Evolutionary conservation across 2,329 filamentous ascomycete species (phyloP).

Genomic region (Fusarium metavorans): DNA sequence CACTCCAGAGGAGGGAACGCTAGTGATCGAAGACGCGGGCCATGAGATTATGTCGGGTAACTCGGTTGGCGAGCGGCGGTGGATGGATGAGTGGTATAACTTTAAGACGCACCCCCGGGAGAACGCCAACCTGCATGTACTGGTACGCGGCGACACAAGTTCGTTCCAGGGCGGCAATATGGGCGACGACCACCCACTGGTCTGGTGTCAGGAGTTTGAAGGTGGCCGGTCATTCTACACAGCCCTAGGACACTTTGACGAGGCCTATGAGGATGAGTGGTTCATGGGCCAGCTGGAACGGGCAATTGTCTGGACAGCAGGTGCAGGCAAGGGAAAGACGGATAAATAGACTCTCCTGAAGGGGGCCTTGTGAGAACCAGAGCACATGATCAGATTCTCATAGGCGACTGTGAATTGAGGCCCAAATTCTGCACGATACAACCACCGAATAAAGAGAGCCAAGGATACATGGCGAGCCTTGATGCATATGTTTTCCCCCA

Average conservation of each 20-base stretch:
- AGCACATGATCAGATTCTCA: no score
- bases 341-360: no score
- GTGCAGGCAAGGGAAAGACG: neutral
- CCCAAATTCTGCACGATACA: no score
- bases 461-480: no score
- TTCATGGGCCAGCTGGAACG: slow-evolving; percentile 14
- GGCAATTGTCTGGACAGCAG: slow-evolving; percentile 10
- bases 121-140: neutral
- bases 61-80: neutral
- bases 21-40: neutral
- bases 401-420: no score
- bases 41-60: slow-evolving; percentile 14
- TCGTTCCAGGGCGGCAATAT: neutral
- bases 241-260: slow-evolving; percentile 29
- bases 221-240: slow-evolving; percentile 26
- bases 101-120: slow-evolving; percentile 15
- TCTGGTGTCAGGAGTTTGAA: slow-evolving; percentile 19
- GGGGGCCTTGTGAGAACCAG: no score
- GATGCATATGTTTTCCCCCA: no score
- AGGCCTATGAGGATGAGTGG: slow-evolving; percentile 18
- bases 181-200: neutral
- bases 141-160: neutral
- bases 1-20: slow-evolving; percentile 15
- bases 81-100: slow-evolving; percentile 30
- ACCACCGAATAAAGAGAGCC: no score